Percentiles rank a stretch among this genome's conserved stretches.
Evolutionary conservation across 768 basidiomycete genomes (phyloP).

Genomic region (Boletellus emodensis): DNA sequence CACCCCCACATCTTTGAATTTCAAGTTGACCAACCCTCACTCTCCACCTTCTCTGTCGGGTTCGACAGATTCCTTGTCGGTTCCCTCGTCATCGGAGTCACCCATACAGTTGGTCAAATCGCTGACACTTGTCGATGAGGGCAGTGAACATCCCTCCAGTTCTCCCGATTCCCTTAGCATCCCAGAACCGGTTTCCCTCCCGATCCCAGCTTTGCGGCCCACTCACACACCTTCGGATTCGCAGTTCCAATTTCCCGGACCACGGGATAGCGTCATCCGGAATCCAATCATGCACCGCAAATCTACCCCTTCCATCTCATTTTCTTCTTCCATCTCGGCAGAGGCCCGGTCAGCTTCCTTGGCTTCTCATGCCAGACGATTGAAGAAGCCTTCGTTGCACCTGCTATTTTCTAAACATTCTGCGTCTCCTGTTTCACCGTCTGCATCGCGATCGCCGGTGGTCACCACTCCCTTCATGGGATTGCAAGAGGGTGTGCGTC

Average conservation of each 20-base stretch:
- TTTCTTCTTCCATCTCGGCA: slow-evolving; percentile 29
- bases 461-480: slow-evolving; percentile 6
- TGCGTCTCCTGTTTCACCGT: slow-evolving; percentile 40
- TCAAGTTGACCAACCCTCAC: slow-evolving; percentile 24
- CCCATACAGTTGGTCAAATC: slow-evolving; percentile 33
- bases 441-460: slow-evolving; percentile 26
- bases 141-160: slow-evolving; percentile 23
- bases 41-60: slow-evolving; percentile 52
- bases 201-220: slow-evolving; percentile 22
- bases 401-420: slow-evolving; percentile 67
- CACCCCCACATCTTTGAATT: slow-evolving; percentile 33
- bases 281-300: slow-evolving; percentile 34
- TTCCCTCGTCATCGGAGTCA: slow-evolving; percentile 49
- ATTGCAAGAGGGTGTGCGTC: slow-evolving; percentile 17
- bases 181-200: slow-evolving; percentile 27
- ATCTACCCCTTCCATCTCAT: slow-evolving; percentile 33
- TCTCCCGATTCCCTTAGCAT: slow-evolving; percentile 27
- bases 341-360: slow-evolving; percentile 37
- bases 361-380: slow-evolving; percentile 31
- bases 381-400: slow-evolving; percentile 68
- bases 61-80: slow-evolving; percentile 57
- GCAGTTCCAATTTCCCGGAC: slow-evolving; percentile 47
- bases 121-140: slow-evolving; percentile 34
- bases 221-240: slow-evolving; percentile 12
- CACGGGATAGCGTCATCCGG: slow-evolving; percentile 28